A percentile compares a stretch with the other conserved stretches of the same genome.
phyloP scores from a whole-genome alignment of 2,329 filamentous ascomycete species.

The Camptophora hylomeconis region DNA sequence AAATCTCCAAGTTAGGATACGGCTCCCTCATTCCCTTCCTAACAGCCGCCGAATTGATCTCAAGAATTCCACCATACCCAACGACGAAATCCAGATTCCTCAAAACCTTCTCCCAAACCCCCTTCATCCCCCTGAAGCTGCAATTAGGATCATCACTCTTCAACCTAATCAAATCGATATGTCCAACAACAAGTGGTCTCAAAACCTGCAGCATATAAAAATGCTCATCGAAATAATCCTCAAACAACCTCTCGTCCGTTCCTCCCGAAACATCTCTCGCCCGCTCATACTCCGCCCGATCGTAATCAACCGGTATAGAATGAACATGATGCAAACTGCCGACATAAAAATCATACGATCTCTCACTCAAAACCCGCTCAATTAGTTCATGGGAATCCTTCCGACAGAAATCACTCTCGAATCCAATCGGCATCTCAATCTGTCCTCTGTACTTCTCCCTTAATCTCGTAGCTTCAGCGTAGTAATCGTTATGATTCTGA shows the following conservation, averaged over 20 bases:
- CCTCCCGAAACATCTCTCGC: conserved; percentile 47
- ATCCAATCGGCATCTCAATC: conserved; percentile 74
- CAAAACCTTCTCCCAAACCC: conserved; percentile 60
- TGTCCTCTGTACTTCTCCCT: conserved; percentile 54
- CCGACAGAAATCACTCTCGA: conserved; percentile 89
- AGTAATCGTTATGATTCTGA: conserved; percentile 50
- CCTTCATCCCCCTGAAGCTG: conserved; percentile 43
- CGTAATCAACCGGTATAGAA: conserved; percentile 79
- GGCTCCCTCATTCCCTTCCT: conserved; percentile 84
- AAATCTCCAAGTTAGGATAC: conserved; percentile 70
- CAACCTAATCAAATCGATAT: conserved; percentile 84
- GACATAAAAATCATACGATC: conserved; percentile 75
- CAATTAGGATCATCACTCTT: conserved; percentile 56
- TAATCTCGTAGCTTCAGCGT: conserved; percentile 61
- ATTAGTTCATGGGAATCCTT: conserved; percentile 51
- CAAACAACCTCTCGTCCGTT: conserved; percentile 61
- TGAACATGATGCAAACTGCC: conserved; percentile 87
- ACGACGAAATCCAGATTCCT: conserved; percentile 62
- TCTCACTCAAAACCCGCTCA: conserved; percentile 41
- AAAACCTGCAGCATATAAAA: conserved; percentile 63
- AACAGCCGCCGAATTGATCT: conserved; percentile 78
- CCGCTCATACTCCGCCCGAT: conserved; percentile 50
- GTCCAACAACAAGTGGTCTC: conserved; percentile 68
- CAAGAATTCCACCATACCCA: conserved; percentile 67
- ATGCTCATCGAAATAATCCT: conserved; percentile 81